Conservation (phyloP, 2,329 filamentous ascomycete genomes). For the Penicillium sp. region DNA sequence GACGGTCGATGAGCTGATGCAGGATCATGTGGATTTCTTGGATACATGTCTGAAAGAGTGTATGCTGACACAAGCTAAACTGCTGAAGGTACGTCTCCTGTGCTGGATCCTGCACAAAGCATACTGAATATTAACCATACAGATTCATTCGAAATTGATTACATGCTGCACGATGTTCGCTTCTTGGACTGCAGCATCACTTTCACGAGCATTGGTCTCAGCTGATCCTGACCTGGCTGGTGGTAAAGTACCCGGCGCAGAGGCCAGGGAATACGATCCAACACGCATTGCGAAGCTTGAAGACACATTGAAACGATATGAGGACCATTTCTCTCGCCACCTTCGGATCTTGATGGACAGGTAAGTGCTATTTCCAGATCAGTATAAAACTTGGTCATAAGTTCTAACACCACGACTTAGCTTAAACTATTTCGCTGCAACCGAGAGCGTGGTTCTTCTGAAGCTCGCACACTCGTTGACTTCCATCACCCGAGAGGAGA, state of each 20-base stretch:
- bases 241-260: slow-evolving; percentile 26
- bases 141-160: slow-evolving; percentile 98
- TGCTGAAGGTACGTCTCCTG: slow-evolving; percentile 66
- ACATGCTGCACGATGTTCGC: slow-evolving; percentile 94
- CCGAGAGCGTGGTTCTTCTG: slow-evolving; percentile 89
- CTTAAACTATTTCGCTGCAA: slow-evolving; percentile 93
- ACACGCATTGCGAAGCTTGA: slow-evolving; percentile 69
- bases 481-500: slow-evolving; percentile 44
- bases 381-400: background rate
- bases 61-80: slow-evolving; percentile 95
- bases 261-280: slow-evolving; percentile 53
- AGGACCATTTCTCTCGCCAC: slow-evolving; percentile 87
- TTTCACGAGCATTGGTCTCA: slow-evolving; percentile 78
- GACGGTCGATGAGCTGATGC: slow-evolving; percentile 97
- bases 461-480: slow-evolving; percentile 57
- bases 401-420: slow-evolving; percentile 21
- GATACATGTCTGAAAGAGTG: slow-evolving; percentile 98
- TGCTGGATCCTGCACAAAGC: background rate
- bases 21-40: slow-evolving; percentile 96
- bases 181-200: slow-evolving; percentile 72
- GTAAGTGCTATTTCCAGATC: slow-evolving; percentile 20
- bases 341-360: slow-evolving; percentile 91
- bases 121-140: slow-evolving; percentile 7
- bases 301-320: slow-evolving; percentile 85
- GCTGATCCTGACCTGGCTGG: slow-evolving; percentile 70